A percentile compares a stretch with the other conserved stretches of the same genome.
Evolutionary conservation across 306 rosid species (phyloP).

Genomic region (Lathyrus aphaca): DNA sequence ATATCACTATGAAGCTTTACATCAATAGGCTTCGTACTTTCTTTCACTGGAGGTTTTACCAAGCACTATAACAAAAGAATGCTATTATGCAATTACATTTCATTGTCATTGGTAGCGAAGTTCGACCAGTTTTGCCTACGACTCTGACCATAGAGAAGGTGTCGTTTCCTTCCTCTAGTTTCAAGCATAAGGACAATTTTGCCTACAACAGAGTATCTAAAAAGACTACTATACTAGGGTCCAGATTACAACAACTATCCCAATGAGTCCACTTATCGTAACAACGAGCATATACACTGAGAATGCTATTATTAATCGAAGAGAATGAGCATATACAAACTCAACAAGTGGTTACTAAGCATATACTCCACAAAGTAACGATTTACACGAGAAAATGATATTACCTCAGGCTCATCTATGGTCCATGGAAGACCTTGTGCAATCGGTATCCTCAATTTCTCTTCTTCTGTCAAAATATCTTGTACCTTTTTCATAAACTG

Average conservation of each 20-base stretch:
- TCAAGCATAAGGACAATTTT: too few species aligned
- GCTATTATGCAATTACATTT: neutral
- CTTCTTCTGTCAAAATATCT: conserved; percentile 71
- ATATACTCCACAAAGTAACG: neutral
- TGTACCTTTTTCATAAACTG: conserved; percentile 76
- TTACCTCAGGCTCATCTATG: conserved; percentile 95
- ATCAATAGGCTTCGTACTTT: conserved; percentile 72
- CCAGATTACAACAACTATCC: too few species aligned
- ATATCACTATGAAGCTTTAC: conserved; percentile 70
- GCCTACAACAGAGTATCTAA: too few species aligned
- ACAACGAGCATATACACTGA: too few species aligned
- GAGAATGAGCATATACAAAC: too few species aligned
- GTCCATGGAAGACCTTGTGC: conserved; percentile 99
- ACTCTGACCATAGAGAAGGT: too few species aligned
- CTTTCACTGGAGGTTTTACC: conserved; percentile 75
- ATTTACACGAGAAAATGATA: conserved; percentile 28
- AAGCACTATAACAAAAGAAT: conserved; percentile 62
- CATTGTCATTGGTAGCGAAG: too few species aligned
- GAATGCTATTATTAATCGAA: too few species aligned
- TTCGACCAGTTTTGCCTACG: too few species aligned
- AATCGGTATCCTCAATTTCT: conserved; percentile 72
- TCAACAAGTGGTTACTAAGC: neutral
- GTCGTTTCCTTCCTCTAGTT: too few species aligned
- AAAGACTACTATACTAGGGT: too few species aligned
- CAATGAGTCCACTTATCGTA: too few species aligned